Percentiles rank a stretch among this genome's conserved stretches.
These are phyloP conservation scores for Populus alba DNA, from an alignment of 345 rosid species.

Conservation along the genomic window DNA sequence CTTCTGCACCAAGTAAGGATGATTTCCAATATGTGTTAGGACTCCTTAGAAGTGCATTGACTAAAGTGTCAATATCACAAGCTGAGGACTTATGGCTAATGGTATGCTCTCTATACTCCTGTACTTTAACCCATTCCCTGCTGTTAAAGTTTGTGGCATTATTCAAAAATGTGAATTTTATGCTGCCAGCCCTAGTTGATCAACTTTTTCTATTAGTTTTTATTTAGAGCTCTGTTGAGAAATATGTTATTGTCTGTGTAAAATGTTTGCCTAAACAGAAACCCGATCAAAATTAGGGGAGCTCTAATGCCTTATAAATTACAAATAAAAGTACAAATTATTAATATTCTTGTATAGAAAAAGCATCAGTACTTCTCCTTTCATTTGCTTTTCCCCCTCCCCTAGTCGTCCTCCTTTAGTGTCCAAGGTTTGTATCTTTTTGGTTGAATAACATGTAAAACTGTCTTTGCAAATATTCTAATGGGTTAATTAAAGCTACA, in stretches of 20 bases:
- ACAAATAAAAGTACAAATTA: too few species aligned
- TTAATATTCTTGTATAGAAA: too few species aligned
- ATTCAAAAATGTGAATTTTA: too few species aligned
- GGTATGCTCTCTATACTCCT: constrained; percentile 42
- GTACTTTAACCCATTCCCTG: background rate
- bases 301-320: background rate
- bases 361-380: too few species aligned
- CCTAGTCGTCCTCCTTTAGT: too few species aligned
- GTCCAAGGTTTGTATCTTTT: too few species aligned
- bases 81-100: constrained; percentile 77
- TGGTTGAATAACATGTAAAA: too few species aligned
- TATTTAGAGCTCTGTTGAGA: background rate
- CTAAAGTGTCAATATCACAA: constrained; percentile 47
- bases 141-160: background rate
- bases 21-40: constrained; percentile 49
- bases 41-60: constrained; percentile 48
- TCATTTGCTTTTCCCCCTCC: too few species aligned
- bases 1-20: constrained; percentile 37
- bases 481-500: too few species aligned
- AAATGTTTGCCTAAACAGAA: background rate
- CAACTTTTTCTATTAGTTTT: too few species aligned
- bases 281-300: background rate
- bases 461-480: too few species aligned
- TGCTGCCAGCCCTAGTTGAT: too few species aligned
- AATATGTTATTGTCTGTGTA: background rate